Percentiles rank a stretch among this genome's conserved stretches.
phyloP scores from a whole-genome alignment of 1,139 yeast genomes.

The Blastobotrys niveus region DNA sequence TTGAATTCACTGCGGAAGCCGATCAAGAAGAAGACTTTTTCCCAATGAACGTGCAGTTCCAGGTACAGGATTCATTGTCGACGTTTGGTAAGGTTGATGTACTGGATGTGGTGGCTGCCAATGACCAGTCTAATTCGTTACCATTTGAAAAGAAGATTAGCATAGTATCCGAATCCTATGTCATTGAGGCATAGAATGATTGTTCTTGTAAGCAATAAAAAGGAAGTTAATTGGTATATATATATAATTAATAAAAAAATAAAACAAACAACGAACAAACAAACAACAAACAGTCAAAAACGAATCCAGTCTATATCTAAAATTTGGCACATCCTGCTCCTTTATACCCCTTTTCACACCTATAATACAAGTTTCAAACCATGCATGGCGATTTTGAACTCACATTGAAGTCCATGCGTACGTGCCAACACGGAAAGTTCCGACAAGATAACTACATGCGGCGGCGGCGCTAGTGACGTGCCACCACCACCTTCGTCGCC shows the following conservation, averaged over 20 bases:
- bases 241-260: too few species aligned
- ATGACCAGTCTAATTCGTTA: conserved; percentile 43
- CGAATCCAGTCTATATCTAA: background rate
- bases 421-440: background rate
- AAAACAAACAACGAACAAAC: too few species aligned
- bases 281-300: too few species aligned
- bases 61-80: conserved; percentile 32
- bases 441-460: background rate
- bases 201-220: too few species aligned
- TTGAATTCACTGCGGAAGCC: conserved; percentile 72
- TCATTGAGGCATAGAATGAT: conserved; percentile 39
- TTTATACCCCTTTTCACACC: too few species aligned
- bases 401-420: background rate
- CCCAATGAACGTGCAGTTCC: conserved; percentile 71
- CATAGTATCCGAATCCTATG: conserved; percentile 59
- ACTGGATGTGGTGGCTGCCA: conserved; percentile 38
- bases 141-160: conserved; percentile 68
- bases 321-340: too few species aligned
- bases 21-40: conserved; percentile 77
- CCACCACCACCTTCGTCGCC: background rate
- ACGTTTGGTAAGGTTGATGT: conserved; percentile 46
- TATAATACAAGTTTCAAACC: background rate
- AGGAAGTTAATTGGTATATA: too few species aligned
- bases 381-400: background rate
- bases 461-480: background rate